Evolutionary conservation across 169 alveolate genomes (phyloP).

Genomic region (Plasmodium ovale): DNA sequence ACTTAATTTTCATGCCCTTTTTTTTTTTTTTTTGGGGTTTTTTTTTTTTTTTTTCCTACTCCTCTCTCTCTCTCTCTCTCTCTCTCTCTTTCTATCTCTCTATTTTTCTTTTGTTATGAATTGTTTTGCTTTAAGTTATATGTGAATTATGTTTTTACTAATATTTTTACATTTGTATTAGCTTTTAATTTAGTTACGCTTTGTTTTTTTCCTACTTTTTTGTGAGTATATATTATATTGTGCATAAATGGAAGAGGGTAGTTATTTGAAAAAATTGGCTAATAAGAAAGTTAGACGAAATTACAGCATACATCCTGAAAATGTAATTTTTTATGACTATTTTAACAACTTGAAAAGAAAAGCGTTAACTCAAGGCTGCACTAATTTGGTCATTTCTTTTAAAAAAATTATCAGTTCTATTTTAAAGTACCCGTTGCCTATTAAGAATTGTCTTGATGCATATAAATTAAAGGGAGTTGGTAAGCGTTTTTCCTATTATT

Average conservation of each 20-base stretch:
- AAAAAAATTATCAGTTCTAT: constrained; percentile 78
- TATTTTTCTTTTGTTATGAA: too few species aligned
- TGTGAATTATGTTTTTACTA: background rate
- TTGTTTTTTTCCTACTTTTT: background rate
- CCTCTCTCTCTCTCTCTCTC: background rate
- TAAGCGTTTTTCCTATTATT: constrained; percentile 44
- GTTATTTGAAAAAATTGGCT: background rate
- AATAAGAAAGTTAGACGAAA: constrained; percentile 24
- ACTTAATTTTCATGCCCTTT: background rate
- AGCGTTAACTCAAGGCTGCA: constrained; percentile 58
- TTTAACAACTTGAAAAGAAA: constrained; percentile 61
- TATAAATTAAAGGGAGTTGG: constrained; percentile 82
- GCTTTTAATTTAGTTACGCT: background rate
- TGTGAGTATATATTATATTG: background rate
- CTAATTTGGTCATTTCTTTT: constrained; percentile 63
- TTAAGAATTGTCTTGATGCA: constrained; percentile 75
- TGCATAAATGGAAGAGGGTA: constrained; percentile 32
- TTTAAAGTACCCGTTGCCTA: constrained; percentile 81
- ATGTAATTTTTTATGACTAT: constrained; percentile 52
- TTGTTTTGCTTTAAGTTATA: background rate
- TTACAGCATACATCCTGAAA: constrained; percentile 68
- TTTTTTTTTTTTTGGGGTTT: background rate
- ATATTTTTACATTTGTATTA: background rate
- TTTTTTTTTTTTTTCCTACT: background rate
- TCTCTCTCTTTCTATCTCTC: too few species aligned